Evolutionary conservation across 805 yeast species (phyloP), one percentile per base, ranked within the genome.

Genomic region (Teunomyces pallodes): DNA sequence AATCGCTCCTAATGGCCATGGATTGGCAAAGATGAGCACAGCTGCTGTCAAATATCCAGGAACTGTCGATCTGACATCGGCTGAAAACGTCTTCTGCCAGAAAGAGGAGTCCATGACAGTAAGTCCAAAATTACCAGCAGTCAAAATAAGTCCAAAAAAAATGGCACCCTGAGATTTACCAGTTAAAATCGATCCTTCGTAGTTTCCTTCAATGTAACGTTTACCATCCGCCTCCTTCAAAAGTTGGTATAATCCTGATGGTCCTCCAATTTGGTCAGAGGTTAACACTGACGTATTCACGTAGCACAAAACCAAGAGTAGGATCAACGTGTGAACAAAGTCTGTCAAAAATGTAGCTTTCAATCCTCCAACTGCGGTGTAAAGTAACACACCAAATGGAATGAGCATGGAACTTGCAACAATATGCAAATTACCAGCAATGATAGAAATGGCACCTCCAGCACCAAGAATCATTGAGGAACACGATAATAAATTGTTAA

Each of bases 281-380:
- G 56, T 33, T 27, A 66, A 50, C 7, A 65, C 60, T 0, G 66
- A 49, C 4, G 71, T 65, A 47, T 60, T 54, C 10, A 66, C 41
- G 46, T 59, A 62, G 45, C 66, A 58, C 26, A 67, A 53, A 14
- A 66, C 54, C 14, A 66, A 48, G 9, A 66, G 48, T 24, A 62
- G 47, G 20, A 63, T 52, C 17, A 62, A 54, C 7, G 67, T 42
- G 13, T 39, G 43, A 35, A 45, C 47, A 24, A 45, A 77, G 54
- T 78, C 82, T 4, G 82, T 73, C 32, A 78, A 60, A 52, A 77
- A 77, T 2, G 83, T 78, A 6, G 81, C 76, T 49, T 73, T 76
- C 32, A 79, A 60, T 8, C 82, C 83, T 41, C 82, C 82, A 32
- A 74, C 65, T 7, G 73, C 65, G 0, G 82, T 79, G 55, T 78